Conservation (phyloP, 352 stramenopile genomes). For the Lagenidium sp. region DNA sequence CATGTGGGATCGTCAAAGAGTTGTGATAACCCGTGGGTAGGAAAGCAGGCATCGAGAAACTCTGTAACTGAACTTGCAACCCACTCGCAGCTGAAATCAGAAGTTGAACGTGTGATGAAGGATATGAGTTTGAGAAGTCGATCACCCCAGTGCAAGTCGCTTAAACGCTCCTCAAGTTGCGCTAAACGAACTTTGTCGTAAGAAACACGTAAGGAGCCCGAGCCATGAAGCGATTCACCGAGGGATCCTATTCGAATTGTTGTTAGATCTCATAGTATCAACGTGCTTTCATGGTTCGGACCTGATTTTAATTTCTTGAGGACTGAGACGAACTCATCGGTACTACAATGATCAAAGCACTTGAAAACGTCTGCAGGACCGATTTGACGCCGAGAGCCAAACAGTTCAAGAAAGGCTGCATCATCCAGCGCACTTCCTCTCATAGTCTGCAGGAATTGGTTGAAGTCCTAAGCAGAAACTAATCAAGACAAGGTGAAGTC, state of each 20-base stretch:
- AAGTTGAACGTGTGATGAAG: conserved; percentile 1
- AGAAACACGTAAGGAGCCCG: not conserved
- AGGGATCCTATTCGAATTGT: conserved; percentile 1
- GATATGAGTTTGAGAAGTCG: conserved; percentile 3
- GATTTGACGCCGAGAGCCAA: conserved; percentile 16
- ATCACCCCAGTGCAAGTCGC: conserved; percentile 3
- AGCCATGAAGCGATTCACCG: conserved; percentile 2
- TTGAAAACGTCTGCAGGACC: conserved; percentile 22
- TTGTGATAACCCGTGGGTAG: no score
- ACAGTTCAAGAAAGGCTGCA: conserved; percentile 24
- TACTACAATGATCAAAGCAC: conserved; percentile 26
- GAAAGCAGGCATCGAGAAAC: no score
- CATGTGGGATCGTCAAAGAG: no score
- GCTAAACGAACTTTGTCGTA: conserved; percentile 3
- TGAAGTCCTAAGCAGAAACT: conserved; percentile 68
- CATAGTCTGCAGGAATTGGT: conserved; percentile 43
- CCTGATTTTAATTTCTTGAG: conserved; percentile 27
- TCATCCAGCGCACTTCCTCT: conserved; percentile 28
- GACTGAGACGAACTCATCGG: conserved; percentile 24
- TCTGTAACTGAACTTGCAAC: no score
- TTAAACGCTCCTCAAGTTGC: conserved; percentile 6
- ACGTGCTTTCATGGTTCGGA: conserved; percentile 5
- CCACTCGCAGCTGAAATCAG: conserved; percentile 15
- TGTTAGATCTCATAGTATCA: not conserved
- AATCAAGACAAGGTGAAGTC: not conserved